These are phyloP conservation scores for Microthlaspi erraticum DNA, from an alignment of 345 rosid genomes.

Conservation along the genomic window DNA sequence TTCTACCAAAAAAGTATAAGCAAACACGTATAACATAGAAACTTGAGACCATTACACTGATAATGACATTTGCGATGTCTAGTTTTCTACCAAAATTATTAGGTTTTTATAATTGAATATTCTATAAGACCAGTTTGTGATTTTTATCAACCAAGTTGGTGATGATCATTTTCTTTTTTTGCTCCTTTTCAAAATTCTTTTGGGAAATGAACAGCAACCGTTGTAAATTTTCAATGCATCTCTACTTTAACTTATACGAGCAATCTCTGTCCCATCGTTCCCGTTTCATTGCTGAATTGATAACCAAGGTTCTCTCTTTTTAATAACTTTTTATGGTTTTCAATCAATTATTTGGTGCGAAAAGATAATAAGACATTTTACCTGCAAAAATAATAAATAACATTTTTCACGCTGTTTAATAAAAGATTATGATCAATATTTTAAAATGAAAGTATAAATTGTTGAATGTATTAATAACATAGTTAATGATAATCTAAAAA, in stretches of 20 bases:
- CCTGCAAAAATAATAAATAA: no score
- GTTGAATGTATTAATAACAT: background rate
- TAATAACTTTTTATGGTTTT: no score
- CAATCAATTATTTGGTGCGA: no score
- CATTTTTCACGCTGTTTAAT: no score
- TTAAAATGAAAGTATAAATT: background rate
- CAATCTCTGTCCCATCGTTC: no score
- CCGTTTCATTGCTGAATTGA: no score
- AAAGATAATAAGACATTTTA: background rate
- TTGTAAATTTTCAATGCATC: constrained; percentile 4
- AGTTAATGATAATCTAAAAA: background rate
- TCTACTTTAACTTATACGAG: background rate
- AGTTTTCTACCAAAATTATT: background rate
- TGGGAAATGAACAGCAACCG: background rate
- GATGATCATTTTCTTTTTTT: constrained; percentile 31
- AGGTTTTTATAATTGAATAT: constrained; percentile 3
- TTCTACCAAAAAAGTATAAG: constrained; percentile 21
- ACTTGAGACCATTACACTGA: constrained; percentile 7
- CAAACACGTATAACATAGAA: constrained; percentile 23
- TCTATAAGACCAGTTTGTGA: background rate
- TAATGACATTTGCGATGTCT: constrained; percentile 6
- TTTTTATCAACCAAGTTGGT: background rate
- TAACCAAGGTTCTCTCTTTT: no score
- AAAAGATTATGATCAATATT: no score
- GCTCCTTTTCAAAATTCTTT: background rate